phyloP scores from a whole-genome alignment of 306 rosid genomes.

The Malus asiatica region DNA sequence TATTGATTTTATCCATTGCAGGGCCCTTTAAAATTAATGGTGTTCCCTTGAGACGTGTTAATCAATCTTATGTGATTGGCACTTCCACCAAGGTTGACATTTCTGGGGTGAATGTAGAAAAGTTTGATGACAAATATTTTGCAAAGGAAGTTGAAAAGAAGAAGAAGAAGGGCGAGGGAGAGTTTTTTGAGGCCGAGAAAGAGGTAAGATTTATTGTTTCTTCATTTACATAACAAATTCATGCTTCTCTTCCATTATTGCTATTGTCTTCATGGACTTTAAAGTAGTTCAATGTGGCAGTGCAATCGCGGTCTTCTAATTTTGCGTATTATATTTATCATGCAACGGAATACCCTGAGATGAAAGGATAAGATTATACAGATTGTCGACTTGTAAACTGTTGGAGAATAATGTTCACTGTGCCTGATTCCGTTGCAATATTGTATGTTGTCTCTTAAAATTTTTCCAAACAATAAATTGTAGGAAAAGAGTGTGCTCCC shows the following conservation, averaged over 20 bases:
- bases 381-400: not conserved
- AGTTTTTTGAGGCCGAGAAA: slow-evolving; percentile 31
- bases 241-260: not conserved
- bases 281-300: not conserved
- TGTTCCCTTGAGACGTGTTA: slow-evolving; percentile 36
- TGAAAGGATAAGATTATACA: not conserved
- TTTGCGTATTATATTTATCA: not conserved
- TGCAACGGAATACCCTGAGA: not conserved
- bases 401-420: not conserved
- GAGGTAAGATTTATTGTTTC: slow-evolving; percentile 13
- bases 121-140: slow-evolving; percentile 29
- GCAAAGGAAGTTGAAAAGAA: slow-evolving; percentile 21
- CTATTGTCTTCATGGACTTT: not conserved
- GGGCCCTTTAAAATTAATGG: slow-evolving; percentile 36
- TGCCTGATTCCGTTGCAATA: not conserved
- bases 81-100: slow-evolving; percentile 35
- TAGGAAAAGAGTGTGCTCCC: slow-evolving; percentile 68
- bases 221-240: not conserved
- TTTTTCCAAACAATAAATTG: not conserved
- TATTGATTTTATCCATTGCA: slow-evolving; percentile 2
- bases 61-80: slow-evolving; percentile 31
- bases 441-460: not conserved
- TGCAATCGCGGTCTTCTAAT: not conserved
- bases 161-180: slow-evolving; percentile 33
- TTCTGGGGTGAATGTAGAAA: slow-evolving; percentile 22